These are phyloP conservation scores for Candida ulmi DNA, from an alignment of 805 yeast species.

Conservation along the genomic window DNA sequence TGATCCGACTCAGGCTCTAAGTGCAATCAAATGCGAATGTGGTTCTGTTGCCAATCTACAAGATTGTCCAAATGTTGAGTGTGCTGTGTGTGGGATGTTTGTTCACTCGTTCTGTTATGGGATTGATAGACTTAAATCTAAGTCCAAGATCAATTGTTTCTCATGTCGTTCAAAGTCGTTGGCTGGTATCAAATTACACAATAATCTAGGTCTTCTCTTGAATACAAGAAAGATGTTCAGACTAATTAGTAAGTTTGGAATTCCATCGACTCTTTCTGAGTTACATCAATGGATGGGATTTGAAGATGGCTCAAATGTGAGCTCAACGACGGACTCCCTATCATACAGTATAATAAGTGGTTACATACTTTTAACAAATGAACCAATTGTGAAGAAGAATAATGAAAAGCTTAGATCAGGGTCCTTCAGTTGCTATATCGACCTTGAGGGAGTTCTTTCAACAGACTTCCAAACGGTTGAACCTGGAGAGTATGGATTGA, in stretches of 20 bases:
- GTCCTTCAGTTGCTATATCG: constrained; percentile 17
- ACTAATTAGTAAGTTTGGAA: constrained; percentile 15
- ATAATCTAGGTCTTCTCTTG: constrained; percentile 26
- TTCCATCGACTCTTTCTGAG: constrained; percentile 17
- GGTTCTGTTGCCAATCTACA: constrained; percentile 21
- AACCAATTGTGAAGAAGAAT: constrained; percentile 5
- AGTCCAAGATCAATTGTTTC: constrained; percentile 20
- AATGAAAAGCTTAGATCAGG: constrained; percentile 6
- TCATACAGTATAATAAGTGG: constrained; percentile 9
- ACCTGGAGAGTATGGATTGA: constrained; percentile 6
- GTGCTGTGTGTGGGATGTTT: constrained; percentile 25
- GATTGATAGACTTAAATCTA: constrained; percentile 4
- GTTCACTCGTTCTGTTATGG: constrained; percentile 35
- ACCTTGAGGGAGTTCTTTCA: constrained; percentile 16
- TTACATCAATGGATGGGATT: constrained; percentile 15
- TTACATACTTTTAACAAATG: constrained; percentile 5
- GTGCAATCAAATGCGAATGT: constrained; percentile 20
- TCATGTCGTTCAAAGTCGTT: constrained; percentile 21
- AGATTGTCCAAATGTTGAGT: constrained; percentile 12
- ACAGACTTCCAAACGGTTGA: neutral
- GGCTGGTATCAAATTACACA: constrained; percentile 11
- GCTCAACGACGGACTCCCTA: constrained; percentile 7
- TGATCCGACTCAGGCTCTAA: constrained; percentile 26
- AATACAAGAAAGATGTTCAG: constrained; percentile 30
- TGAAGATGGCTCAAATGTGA: constrained; percentile 3